Conservation (phyloP, 192 early-diverging fungal genomes). For the Kickxella alabastrina region DNA sequence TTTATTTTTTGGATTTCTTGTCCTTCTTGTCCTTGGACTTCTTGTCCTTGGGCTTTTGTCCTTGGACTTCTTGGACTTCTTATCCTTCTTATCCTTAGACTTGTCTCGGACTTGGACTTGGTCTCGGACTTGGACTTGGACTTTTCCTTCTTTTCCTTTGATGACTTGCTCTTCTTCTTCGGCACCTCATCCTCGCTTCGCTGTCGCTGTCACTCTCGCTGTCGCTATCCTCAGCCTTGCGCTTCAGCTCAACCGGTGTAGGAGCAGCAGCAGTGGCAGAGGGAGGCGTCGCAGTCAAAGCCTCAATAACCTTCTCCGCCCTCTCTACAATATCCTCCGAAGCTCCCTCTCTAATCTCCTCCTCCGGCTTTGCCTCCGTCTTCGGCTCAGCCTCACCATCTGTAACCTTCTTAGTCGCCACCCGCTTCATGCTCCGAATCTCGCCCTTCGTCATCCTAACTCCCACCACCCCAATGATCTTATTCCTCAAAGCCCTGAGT, state of each 20-base stretch:
- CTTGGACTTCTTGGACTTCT: conserved; percentile 1
- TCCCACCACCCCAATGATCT: background rate
- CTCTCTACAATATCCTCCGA: background rate
- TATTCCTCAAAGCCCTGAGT: background rate
- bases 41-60: background rate
- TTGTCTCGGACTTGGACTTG: background rate
- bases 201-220: conserved; percentile 6
- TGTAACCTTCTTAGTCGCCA: background rate
- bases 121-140: background rate
- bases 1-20: no score
- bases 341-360: background rate
- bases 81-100: conserved; percentile 1
- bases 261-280: no score
- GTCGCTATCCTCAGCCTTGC: conserved; percentile 7
- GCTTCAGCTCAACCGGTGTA: background rate
- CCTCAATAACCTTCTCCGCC: background rate
- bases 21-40: background rate
- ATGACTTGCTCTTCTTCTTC: conserved; percentile 17
- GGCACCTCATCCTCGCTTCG: conserved; percentile 8
- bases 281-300: no score
- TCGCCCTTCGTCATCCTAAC: background rate
- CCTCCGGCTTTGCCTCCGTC: background rate
- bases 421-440: background rate
- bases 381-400: background rate
- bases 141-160: conserved; percentile 6